phyloP scores from a whole-genome alignment of 768 basidiomycete genomes.

The Clitopilus passeckerianus region DNA sequence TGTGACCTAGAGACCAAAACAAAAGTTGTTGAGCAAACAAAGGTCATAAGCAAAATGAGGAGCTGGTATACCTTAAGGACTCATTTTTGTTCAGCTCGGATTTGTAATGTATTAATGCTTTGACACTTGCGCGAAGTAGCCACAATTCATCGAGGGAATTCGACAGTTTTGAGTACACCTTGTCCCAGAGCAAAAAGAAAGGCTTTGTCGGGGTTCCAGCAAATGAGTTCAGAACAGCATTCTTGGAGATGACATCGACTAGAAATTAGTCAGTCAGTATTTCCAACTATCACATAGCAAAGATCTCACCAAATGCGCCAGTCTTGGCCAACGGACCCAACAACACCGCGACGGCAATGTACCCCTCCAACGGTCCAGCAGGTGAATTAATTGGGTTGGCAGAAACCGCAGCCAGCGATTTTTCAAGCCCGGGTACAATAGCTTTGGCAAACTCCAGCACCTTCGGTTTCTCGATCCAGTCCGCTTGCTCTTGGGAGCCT shows the following conservation, averaged over 20 bases:
- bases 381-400: conserved; percentile 53
- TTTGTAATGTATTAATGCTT: conserved; percentile 40
- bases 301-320: conserved; percentile 45
- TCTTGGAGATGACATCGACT: conserved; percentile 45
- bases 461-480: conserved; percentile 29
- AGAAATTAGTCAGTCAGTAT: conserved; percentile 7
- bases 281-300: conserved; percentile 1
- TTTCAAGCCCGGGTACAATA: conserved; percentile 61
- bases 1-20: conserved; percentile 36
- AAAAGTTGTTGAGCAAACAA: neutral
- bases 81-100: conserved; percentile 49
- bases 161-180: conserved; percentile 71
- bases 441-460: conserved; percentile 48
- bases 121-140: conserved; percentile 66
- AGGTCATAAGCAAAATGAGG: neutral
- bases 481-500: neutral
- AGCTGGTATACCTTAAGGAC: conserved; percentile 38
- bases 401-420: conserved; percentile 59
- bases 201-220: conserved; percentile 56
- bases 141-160: conserved; percentile 64
- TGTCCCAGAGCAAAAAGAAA: conserved; percentile 85
- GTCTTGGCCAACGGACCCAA: conserved; percentile 54
- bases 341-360: conserved; percentile 66
- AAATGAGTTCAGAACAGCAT: conserved; percentile 43
- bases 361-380: conserved; percentile 79